phyloP scores from a whole-genome alignment of 768 basidiomycete species.

The Thelephora ganbajun region DNA sequence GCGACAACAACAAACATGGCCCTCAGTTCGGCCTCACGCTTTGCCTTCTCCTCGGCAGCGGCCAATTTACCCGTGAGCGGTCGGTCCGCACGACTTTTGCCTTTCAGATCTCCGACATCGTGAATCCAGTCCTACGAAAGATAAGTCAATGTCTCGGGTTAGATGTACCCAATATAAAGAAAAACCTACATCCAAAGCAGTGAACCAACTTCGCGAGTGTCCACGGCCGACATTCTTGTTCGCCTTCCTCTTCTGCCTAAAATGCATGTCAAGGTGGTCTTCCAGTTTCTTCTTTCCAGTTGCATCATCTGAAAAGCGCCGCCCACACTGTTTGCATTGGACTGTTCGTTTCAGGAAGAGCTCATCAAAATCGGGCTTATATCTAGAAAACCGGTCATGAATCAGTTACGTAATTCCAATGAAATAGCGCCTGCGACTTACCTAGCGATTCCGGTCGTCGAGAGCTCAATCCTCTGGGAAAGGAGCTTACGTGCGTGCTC shows the following conservation, averaged over 20 bases:
- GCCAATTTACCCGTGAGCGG: conserved; percentile 40
- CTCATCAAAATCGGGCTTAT: conserved; percentile 43
- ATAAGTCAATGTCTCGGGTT: conserved; percentile 6
- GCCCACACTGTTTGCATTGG: conserved; percentile 90
- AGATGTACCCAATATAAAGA: not conserved
- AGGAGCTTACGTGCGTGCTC: conserved; percentile 51
- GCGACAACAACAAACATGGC: conserved; percentile 79
- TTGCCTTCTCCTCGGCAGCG: conserved; percentile 49
- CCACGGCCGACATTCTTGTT: conserved; percentile 70
- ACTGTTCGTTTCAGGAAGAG: conserved; percentile 62
- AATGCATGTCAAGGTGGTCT: conserved; percentile 93
- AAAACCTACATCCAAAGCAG: conserved; percentile 58
- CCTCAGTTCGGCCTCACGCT: conserved; percentile 63
- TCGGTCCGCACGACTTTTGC: conserved; percentile 50
- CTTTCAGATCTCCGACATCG: conserved; percentile 51
- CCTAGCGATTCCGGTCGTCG: conserved; percentile 59
- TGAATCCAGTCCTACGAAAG: conserved; percentile 72
- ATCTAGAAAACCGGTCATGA: conserved; percentile 21
- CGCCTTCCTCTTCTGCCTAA: conserved; percentile 80
- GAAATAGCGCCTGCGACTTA: conserved; percentile 19
- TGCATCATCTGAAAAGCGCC: conserved; percentile 66
- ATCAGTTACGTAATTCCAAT: not conserved
- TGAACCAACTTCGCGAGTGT: conserved; percentile 84
- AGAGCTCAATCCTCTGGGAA: conserved; percentile 44
- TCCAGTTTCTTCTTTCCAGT: conserved; percentile 67